Conservation (phyloP, 2,329 filamentous ascomycete species). For the Tolypocladium ophioglossoides region DNA sequence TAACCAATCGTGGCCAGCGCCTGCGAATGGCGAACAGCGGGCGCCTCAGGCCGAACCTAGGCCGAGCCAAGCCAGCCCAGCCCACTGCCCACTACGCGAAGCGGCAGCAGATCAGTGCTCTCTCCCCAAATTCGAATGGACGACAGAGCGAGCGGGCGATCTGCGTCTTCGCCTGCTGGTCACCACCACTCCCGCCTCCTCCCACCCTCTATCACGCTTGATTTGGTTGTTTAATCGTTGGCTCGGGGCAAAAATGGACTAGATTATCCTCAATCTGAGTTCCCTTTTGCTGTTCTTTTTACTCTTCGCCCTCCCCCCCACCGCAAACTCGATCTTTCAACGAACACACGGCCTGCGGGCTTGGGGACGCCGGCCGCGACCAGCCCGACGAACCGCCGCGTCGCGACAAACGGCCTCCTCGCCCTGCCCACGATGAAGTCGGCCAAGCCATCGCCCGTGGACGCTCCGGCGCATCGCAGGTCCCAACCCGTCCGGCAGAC, state of each 20-base stretch:
- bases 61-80: neutral
- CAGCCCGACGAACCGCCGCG: neutral
- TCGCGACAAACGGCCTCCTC: slow-evolving; percentile 6
- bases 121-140: neutral
- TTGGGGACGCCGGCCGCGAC: neutral
- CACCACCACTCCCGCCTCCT: neutral
- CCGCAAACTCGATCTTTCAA: neutral
- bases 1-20: neutral
- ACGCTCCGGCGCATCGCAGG: slow-evolving; percentile 41
- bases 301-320: neutral
- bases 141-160: neutral
- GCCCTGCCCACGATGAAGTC: slow-evolving; percentile 42
- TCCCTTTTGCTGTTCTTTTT: neutral
- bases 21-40: no score
- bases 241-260: neutral
- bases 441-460: slow-evolving; percentile 34
- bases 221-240: neutral
- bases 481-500: slow-evolving; percentile 56
- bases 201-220: neutral
- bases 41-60: neutral
- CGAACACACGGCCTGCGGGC: neutral
- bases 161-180: neutral
- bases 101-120: neutral
- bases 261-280: neutral
- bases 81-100: neutral